Evolutionary conservation across 2,329 filamentous ascomycete genomes (phyloP).

Genomic region (Epichloe gansuensis): DNA sequence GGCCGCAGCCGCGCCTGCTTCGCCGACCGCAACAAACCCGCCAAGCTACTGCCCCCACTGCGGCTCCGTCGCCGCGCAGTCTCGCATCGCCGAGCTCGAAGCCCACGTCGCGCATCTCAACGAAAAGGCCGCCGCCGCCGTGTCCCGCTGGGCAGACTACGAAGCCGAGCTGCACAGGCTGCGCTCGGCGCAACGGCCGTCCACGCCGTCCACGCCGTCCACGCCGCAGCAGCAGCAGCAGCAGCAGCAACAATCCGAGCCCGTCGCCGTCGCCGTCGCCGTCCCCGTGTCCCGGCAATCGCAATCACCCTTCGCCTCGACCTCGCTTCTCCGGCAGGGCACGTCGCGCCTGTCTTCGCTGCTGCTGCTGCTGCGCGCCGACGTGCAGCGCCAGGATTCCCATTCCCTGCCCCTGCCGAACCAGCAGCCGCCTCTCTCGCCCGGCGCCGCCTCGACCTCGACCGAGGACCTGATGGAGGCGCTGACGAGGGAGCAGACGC

Average conservation of each 20-base stretch:
- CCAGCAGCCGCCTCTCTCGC: background rate
- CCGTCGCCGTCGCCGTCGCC: background rate
- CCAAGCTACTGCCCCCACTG: conserved; percentile 37
- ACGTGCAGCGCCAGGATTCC: conserved; percentile 2
- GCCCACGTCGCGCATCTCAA: conserved; percentile 57
- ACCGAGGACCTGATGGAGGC: conserved; percentile 46
- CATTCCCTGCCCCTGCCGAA: background rate
- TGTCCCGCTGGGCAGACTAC: conserved; percentile 61
- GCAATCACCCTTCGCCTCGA: conserved; percentile 14
- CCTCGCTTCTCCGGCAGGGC: conserved; percentile 33
- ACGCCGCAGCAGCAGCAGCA: too few species aligned
- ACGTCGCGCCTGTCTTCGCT: conserved; percentile 33
- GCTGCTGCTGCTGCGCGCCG: conserved; percentile 20
- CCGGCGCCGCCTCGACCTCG: conserved; percentile 15
- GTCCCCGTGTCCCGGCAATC: background rate
- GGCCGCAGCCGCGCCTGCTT: background rate
- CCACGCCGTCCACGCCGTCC: conserved; percentile 7
- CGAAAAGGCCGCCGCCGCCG: conserved; percentile 53
- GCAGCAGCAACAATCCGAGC: background rate
- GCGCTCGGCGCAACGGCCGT: conserved; percentile 25
- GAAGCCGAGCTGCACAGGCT: conserved; percentile 61
- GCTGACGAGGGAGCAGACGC: conserved; percentile 51
- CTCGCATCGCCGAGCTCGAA: conserved; percentile 55
- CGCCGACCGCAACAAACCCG: conserved; percentile 12
- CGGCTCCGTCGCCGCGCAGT: conserved; percentile 36